Evolutionary conservation across 495 filamentous ascomycete genomes (phyloP), one percentile per base, ranked within the genome.

Genomic region (Aspergillus conjunctus): DNA sequence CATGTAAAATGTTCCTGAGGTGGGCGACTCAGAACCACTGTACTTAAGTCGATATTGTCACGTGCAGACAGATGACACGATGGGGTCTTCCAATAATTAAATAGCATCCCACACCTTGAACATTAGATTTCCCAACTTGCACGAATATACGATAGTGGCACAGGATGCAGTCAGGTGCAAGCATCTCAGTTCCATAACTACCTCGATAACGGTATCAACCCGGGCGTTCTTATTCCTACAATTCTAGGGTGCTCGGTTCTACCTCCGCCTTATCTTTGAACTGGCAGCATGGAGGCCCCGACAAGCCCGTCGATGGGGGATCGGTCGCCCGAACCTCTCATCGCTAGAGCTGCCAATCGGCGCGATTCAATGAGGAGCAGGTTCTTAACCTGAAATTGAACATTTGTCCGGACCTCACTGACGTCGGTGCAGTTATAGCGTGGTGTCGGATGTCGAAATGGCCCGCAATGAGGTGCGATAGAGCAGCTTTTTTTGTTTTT

Each of bases 361-460:
- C 83, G 90, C 45, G 83, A 83, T 56, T 91, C 90, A 33, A 89
- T 91, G 71, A 80, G 87, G 69, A 96, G 92, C 82, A 90, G 82
- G 85, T 87, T 58, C 18, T 30, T 64, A 56, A 48, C 4, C 44
- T 48, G 31, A 32, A 8, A 39, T 31, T 41, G 4, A 49, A 14
- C 51, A 0, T 9, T 34, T 10, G 39, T n/a, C 54, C 59, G 56
- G 34, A 15, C 22, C 9, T 55, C 37, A 51, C 72, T 77, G 48
- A 77, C 51, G 5, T 22, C 48, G 22, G n/a, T 30, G 32, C 66
- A 85, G 82, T 71, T 78, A 88, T 43, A 95, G 91, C 73, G 86
- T 97, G 65, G 85, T 96, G 41, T 91, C 90, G 34, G 93, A 97
- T 71, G 93, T 99, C n/a, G 94, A 96, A 71, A 99, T 99, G 94